Evolutionary conservation across 176 grass and related monocot genomes (phyloP), one percentile per base, ranked within the genome.

Genomic region (Avena insularis): DNA sequence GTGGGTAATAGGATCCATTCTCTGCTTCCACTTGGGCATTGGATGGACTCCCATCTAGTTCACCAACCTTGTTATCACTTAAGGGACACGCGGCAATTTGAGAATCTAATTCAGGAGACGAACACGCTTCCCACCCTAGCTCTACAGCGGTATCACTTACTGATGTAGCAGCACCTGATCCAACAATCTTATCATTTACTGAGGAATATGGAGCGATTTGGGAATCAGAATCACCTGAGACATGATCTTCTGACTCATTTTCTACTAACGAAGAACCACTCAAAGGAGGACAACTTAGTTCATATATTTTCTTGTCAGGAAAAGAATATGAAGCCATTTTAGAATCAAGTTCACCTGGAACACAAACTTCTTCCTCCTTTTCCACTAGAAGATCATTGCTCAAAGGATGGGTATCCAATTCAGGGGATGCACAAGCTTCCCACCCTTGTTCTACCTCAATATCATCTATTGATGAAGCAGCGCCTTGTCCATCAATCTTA

Each of bases 331-430:
- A 46, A 72, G 62, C 1, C 6, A 77, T 78, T 82, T 20, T 15
- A 85, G 82, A 77, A 88, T 81, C 71, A 81, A 77, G 43, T 54
- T 66, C 82, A 66, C 35, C 3, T 86, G 64, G 72, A 62, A 65
- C 65, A 83, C 60, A 85, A 88, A 84, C 81, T 81, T 84, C 40
- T 88, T 50, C 33, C 6, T 77, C 60, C 76, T 67, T 40, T 49
- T 84, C 80, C 4, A 38, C 27, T 68, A 80, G 5, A 17, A 76
- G 40, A 77, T 2, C 50, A 81, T 60, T 81, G 59, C 77, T 76
- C 61, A 23, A 66, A 73, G 68, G 49, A 76, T 43, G 61, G 31
- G 15, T 51, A 76, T 80, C 81, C 70, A 61, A n/a, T 77, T 88
- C 69, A 56, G 54, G 54, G 54, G 54, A 56, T 56, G 14, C 54